These are phyloP conservation scores for Plenodomus tracheiphilus DNA, from an alignment of 2,329 filamentous ascomycete species.

Conservation along the genomic window DNA sequence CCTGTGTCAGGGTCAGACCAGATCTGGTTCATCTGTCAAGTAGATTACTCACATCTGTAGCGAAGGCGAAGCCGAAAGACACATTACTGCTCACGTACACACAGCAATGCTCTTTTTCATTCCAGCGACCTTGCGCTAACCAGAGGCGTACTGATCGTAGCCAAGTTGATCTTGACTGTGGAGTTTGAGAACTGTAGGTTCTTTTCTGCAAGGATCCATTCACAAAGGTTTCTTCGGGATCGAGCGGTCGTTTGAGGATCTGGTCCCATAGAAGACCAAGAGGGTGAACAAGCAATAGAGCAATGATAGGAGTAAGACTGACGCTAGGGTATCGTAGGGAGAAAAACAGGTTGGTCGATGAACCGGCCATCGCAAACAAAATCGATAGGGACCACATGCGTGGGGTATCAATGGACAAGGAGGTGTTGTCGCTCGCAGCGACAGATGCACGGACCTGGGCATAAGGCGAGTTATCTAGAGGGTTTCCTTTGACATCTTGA, in stretches of 20 bases:
- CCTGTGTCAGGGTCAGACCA: constrained; percentile 41
- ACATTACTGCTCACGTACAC: constrained; percentile 91
- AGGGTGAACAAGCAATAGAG: constrained; percentile 80
- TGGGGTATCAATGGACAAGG: constrained; percentile 82
- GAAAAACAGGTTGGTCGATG: constrained; percentile 85
- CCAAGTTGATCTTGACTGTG: constrained; percentile 21
- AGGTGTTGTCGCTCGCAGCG: constrained; percentile 71
- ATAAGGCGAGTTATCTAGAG: constrained; percentile 73
- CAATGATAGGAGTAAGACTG: constrained; percentile 86
- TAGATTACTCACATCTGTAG: constrained; percentile 66
- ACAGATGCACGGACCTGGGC: constrained; percentile 81
- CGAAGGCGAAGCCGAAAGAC: constrained; percentile 86
- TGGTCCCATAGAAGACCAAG: constrained; percentile 80
- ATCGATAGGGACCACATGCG: constrained; percentile 86
- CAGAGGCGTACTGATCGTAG: constrained; percentile 63
- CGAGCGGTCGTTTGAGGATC: constrained; percentile 63
- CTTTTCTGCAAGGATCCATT: constrained; percentile 55
- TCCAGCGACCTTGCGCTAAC: constrained; percentile 81
- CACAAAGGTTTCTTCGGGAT: constrained; percentile 60
- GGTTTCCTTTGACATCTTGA: constrained; percentile 49
- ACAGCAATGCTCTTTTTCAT: constrained; percentile 85
- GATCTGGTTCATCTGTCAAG: not conserved
- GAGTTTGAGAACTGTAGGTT: constrained; percentile 12
- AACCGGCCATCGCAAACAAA: constrained; percentile 78
- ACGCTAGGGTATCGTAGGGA: constrained; percentile 88